Base-by-base conservation (phyloP, 441 rosid species). In the Gossypium armourianum region DNA sequence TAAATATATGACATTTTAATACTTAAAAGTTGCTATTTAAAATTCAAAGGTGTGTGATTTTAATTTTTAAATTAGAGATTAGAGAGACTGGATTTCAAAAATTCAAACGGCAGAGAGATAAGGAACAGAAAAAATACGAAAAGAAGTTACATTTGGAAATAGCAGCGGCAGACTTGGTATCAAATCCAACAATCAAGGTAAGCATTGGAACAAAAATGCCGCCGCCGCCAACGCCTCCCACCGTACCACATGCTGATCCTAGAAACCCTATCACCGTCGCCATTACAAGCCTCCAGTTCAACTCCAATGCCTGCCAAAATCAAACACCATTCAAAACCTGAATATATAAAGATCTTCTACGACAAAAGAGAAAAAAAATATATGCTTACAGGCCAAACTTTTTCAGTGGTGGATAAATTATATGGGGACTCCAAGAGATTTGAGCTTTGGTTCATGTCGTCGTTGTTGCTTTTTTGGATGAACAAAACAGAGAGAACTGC, bases 171-270 rank as follows among this genome's bases (percentile, higher is more conserved):
- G 98, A 93, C 71, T 93, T 93, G 12, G 98, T 86, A 58, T 93
- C 98, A 15, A 91, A 93, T 0, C 97, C 98, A 20, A 93, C 91
- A 15, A 93, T 72, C 72, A 93, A 81, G 61, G 93, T 93, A 62
- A 93, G 97, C 98, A 93, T 93, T 2, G 98, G 96, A 21, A 93
- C 98, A 28, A 93, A 93, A 59, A 93, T 91, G 70, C 98, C 98
- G 50, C 98, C 98, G 3, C 98, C 98, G 0, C 98, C 98, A 62
- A 93, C 92, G 0, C 98, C 97, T 13, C 98, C 98, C 6, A 91
- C 98, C 0, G 98, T 87, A 7, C 98, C 97, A 74, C 88, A 93
- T 0, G 97, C 96, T 5, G 98, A 93, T 13, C 98, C 97, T 45
- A 93, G 79, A 79, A 93, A 88, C 74, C 88, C 97, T 20, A 93